Evolutionary conservation across 805 yeast species (phyloP).

Genomic region (Candida montana): DNA sequence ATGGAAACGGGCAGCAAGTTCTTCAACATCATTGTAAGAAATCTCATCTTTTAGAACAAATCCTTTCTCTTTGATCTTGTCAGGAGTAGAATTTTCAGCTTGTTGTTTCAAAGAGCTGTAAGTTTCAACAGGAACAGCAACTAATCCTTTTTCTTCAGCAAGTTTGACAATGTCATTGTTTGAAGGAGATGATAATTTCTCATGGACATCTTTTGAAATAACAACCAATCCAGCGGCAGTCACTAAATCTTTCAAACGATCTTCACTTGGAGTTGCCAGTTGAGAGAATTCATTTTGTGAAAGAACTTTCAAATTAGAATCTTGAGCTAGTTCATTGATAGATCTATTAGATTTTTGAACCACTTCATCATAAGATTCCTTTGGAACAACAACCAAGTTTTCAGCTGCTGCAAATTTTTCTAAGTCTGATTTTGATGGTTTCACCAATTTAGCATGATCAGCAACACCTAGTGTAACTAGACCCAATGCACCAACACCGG

Average conservation of each 20-base stretch:
- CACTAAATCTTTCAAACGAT: conserved; percentile 2
- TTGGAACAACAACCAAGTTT: conserved; percentile 5
- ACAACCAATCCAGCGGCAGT: conserved; percentile 10
- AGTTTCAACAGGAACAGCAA: conserved; percentile 15
- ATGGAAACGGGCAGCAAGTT: conserved; percentile 31
- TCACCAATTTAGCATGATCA: conserved; percentile 6
- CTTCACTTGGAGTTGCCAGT: conserved; percentile 4
- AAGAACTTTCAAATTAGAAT: conserved; percentile 5
- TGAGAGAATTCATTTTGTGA: not conserved
- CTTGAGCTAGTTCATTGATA: conserved; percentile 8
- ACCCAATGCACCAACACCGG: conserved; percentile 8
- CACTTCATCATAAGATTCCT: conserved; percentile 1
- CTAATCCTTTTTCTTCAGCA: conserved; percentile 15
- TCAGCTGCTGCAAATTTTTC: conserved; percentile 7
- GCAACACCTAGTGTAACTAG: conserved; percentile 5
- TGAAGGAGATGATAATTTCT: conserved; percentile 2
- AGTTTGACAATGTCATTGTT: conserved; percentile 18
- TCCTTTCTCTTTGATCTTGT: not conserved
- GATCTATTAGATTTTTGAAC: conserved; percentile 1
- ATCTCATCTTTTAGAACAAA: conserved; percentile 15
- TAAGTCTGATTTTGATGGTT: conserved; percentile 8
- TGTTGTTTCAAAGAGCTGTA: conserved; percentile 18
- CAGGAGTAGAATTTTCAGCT: conserved; percentile 18
- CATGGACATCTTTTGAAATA: conserved; percentile 1
- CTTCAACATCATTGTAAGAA: conserved; percentile 28